A percentile compares a stretch with the other conserved stretches of the same genome.
phyloP scores from a whole-genome alignment of 495 filamentous ascomycete genomes.

The Penicillium egyptiacum region DNA sequence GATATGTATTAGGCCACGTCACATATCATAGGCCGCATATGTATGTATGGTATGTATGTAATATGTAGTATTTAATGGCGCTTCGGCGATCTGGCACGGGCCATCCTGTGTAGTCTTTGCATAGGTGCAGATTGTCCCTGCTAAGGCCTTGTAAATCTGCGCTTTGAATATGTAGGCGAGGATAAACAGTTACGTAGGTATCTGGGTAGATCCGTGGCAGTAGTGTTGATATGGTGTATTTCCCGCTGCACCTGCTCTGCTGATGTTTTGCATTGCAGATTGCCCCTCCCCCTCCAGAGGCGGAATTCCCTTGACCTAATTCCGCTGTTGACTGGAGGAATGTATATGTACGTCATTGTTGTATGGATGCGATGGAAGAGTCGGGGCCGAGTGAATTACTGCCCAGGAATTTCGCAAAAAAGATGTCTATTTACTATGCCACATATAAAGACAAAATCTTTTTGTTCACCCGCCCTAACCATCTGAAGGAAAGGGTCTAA shows the following conservation, averaged over 20 bases:
- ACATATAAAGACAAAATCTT: slow-evolving; percentile 10
- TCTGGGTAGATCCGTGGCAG: neutral
- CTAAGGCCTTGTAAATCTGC: neutral
- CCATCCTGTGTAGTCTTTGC: slow-evolving; percentile 7
- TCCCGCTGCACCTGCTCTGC: neutral
- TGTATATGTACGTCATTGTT: too few relatives aligned
- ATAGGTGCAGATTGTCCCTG: slow-evolving; percentile 6
- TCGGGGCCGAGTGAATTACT: neutral
- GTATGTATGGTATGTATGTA: too few relatives aligned
- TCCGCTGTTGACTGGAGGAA: slow-evolving; percentile 12
- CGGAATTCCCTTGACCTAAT: slow-evolving; percentile 16
- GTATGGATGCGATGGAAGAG: too few relatives aligned
- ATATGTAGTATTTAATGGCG: slow-evolving; percentile 17
- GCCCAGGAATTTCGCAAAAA: neutral
- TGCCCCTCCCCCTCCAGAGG: slow-evolving; percentile 20
- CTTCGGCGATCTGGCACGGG: slow-evolving; percentile 20
- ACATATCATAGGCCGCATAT: slow-evolving; percentile 2
- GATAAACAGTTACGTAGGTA: neutral
- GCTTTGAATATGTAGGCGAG: neutral
- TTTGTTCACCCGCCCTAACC: slow-evolving; percentile 11
- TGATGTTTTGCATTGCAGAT: slow-evolving; percentile 30
- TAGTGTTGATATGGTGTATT: slow-evolving; percentile 1
- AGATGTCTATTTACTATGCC: slow-evolving; percentile 13
- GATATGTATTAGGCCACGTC: slow-evolving; percentile 1
- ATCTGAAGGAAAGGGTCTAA: slow-evolving; percentile 10